Conservation (phyloP, 2,329 filamentous ascomycete species). For the Dendryphion nanum region DNA sequence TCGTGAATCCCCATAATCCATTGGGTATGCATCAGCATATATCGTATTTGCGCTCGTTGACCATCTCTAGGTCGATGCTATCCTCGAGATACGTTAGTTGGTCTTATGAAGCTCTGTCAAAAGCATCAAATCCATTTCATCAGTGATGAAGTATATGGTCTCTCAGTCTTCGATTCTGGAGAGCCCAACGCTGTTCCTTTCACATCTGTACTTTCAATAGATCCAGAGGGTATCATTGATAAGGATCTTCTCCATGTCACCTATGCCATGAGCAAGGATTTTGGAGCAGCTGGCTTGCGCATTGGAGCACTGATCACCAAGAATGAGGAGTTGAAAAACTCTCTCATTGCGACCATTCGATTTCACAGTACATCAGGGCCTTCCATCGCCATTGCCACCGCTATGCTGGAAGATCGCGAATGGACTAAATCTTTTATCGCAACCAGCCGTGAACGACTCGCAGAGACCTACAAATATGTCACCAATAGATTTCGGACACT, state of each 20-base stretch:
- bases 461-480: constrained; percentile 41
- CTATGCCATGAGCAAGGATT: constrained; percentile 42
- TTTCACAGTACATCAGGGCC: constrained; percentile 19
- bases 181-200: constrained; percentile 15
- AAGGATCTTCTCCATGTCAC: constrained; percentile 51
- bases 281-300: constrained; percentile 53
- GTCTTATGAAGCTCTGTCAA: constrained; percentile 51
- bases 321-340: constrained; percentile 15
- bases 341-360: constrained; percentile 35
- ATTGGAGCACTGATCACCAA: constrained; percentile 17
- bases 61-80: constrained; percentile 35
- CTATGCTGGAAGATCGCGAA: constrained; percentile 17
- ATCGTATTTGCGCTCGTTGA: neutral
- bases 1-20: constrained; percentile 53
- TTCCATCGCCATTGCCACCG: constrained; percentile 15
- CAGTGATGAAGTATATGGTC: constrained; percentile 60
- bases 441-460: constrained; percentile 44
- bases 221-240: constrained; percentile 44
- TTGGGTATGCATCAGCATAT: constrained; percentile 24
- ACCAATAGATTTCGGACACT: constrained; percentile 39
- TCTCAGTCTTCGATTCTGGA: constrained; percentile 44
- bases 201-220: constrained; percentile 6
- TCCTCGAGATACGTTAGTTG: constrained; percentile 37
- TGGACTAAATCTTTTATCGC: constrained; percentile 45
- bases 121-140: constrained; percentile 53